Evolutionary conservation across 2,329 filamentous ascomycete genomes (phyloP).

Genomic region (Pseudogymnoascus sp.): DNA sequence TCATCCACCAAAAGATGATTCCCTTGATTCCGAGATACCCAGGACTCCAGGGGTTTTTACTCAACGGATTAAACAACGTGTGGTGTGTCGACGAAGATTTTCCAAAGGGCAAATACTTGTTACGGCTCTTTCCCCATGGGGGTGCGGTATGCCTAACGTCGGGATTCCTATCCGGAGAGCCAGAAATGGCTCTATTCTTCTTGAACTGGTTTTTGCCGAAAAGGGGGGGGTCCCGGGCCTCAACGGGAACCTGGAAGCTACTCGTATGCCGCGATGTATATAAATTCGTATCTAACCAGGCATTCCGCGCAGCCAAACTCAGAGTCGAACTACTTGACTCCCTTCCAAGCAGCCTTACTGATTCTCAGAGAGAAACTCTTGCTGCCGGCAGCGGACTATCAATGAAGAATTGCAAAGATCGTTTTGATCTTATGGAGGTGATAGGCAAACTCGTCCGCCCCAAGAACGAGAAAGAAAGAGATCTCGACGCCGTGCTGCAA

Average conservation of each 20-base stretch:
- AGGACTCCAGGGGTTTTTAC: slow-evolving; percentile 9
- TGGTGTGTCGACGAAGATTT: slow-evolving; percentile 19
- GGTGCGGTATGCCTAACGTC: slow-evolving; percentile 40
- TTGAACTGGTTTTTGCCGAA: slow-evolving; percentile 33
- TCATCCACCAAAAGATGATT: slow-evolving; percentile 23
- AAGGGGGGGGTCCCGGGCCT: slow-evolving; percentile 17
- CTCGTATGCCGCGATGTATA: slow-evolving; percentile 20
- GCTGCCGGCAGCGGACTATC: slow-evolving; percentile 19
- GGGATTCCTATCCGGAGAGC: slow-evolving; percentile 41
- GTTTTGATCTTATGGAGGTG: slow-evolving; percentile 15
- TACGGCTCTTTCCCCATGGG: slow-evolving; percentile 37
- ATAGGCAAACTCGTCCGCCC: neutral
- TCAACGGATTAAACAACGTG: slow-evolving; percentile 13
- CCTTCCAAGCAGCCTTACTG: slow-evolving; percentile 11
- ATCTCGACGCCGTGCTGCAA: slow-evolving; percentile 17
- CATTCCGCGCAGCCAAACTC: slow-evolving; percentile 22
- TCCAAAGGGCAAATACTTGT: slow-evolving; percentile 29
- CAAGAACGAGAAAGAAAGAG: neutral
- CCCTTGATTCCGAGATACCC: slow-evolving; percentile 18
- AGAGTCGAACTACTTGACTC: slow-evolving; percentile 17
- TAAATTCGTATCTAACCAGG: slow-evolving; percentile 25
- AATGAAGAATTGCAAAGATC: slow-evolving; percentile 18
- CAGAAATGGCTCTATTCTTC: slow-evolving; percentile 30
- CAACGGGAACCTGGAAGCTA: slow-evolving; percentile 16
- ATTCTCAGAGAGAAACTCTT: slow-evolving; percentile 21